Conservation (phyloP, 2,329 filamentous ascomycete species). For the Stachybotrys echinatus region DNA sequence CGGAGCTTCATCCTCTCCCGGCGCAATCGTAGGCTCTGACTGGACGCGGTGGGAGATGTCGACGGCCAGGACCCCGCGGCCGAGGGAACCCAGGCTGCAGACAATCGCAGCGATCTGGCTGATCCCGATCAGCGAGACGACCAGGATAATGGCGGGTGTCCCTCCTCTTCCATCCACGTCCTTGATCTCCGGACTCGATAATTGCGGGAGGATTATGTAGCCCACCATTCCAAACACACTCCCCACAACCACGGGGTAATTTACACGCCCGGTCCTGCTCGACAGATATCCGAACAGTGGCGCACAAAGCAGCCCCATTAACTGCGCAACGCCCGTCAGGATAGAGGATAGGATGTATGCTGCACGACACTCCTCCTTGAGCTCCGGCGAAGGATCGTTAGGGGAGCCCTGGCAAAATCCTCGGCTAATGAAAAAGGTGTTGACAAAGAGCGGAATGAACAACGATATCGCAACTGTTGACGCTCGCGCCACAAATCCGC, state of each 20-base stretch:
- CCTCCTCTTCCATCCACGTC: conserved; percentile 61
- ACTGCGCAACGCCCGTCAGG: conserved; percentile 82
- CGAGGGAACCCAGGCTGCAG: conserved; percentile 84
- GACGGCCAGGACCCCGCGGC: conserved; percentile 65
- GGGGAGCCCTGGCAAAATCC: conserved; percentile 71
- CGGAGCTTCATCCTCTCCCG: conserved; percentile 32
- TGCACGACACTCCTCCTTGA: conserved; percentile 77
- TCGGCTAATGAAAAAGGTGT: conserved; percentile 78
- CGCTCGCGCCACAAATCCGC: conserved; percentile 89
- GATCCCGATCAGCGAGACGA: conserved; percentile 77
- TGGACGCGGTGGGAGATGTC: conserved; percentile 28
- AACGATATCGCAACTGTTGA: conserved; percentile 93
- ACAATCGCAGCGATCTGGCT: conserved; percentile 97
- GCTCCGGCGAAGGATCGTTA: conserved; percentile 60
- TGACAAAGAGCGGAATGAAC: conserved; percentile 90
- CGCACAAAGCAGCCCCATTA: conserved; percentile 77
- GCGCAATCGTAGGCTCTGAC: conserved; percentile 20
- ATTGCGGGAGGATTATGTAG: conserved; percentile 70
- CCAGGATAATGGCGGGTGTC: conserved; percentile 62
- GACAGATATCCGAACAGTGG: conserved; percentile 83
- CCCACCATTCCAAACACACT: conserved; percentile 71
- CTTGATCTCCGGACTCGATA: conserved; percentile 70
- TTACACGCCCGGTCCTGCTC: conserved; percentile 60
- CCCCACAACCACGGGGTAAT: conserved; percentile 68
- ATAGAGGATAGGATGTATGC: conserved; percentile 87